These are phyloP conservation scores for Sporothrix brunneoviolacea DNA, from an alignment of 2,329 filamentous ascomycete species.

Conservation along the genomic window DNA sequence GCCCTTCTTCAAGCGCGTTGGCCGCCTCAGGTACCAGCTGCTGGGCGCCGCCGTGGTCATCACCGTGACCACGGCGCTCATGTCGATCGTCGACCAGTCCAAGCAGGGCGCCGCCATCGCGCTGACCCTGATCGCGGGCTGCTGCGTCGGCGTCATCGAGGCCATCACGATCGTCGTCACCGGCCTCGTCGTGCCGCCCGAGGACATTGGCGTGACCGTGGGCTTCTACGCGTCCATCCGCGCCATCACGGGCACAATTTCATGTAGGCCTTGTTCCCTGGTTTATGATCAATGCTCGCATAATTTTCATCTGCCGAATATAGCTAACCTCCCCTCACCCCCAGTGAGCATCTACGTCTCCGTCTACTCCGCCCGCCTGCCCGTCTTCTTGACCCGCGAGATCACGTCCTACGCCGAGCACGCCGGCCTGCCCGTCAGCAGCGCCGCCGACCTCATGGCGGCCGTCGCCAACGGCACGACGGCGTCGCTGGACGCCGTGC, in stretches of 20 bases:
- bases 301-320: no score
- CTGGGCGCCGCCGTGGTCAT: not conserved
- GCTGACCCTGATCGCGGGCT: conserved; percentile 1
- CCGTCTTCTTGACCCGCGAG: not conserved
- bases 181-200: conserved; percentile 2
- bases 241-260: not conserved
- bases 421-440: conserved; percentile 1
- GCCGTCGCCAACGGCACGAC: conserved; percentile 1
- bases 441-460: not conserved
- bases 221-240: conserved; percentile 5
- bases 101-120: conserved; percentile 5
- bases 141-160: conserved; percentile 11
- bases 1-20: conserved; percentile 1
- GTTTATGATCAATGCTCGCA: no score
- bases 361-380: conserved; percentile 2
- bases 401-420: not conserved
- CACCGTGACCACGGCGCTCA: not conserved
- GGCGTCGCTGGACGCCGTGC: conserved; percentile 6
- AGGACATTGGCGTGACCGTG: conserved; percentile 10
- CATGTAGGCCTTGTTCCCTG: no score
- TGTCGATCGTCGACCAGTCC: not conserved
- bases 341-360: conserved; percentile 8
- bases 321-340: no score
- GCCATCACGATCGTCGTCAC: conserved; percentile 3
- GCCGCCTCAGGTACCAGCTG: conserved; percentile 6